Evolutionary conservation across 2,329 filamentous ascomycete genomes (phyloP), one percentile per base, ranked within the genome.

Genomic region (Ilyonectria destructans): DNA sequence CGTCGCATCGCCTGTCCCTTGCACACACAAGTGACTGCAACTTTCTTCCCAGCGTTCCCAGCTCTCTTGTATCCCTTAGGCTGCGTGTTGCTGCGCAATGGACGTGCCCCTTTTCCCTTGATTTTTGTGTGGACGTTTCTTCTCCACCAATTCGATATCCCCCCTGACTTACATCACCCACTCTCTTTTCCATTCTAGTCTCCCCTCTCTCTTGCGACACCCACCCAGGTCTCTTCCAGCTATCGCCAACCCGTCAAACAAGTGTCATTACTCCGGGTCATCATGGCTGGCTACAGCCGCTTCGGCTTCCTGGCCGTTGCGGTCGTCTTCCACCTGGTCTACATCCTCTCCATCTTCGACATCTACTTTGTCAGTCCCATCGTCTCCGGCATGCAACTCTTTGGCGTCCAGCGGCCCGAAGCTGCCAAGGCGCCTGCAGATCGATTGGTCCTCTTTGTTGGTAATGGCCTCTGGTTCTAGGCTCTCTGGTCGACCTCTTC

Each of bases 291-390:
- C 68, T 83, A 87, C 73, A 84, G 83, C 74, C 94, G 95, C 79
- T 89, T 93, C 78, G 92, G 91, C 79, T 98, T 99, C 80, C 84
- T 98, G 81, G 91, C 92, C 79, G 89, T 97, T 79, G 96, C 96
- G 75, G 89, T 98, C 79, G 84, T 96, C 69, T 99, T 99, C 80
- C 97, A 99, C 82, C 81, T 98, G 61, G 89, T 97, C 72, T 99
- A 99, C 81, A 92, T 97, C 64, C 93, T 92, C 79, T 97, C 95
- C 68, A 98, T 98, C 77, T 99, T 99, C 83, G 95, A 98, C 81
- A 96, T 98, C 71, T 98, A 99, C 83, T 99, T 99, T 79, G 95
- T 98, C 79, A 98, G 95, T 80, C 96, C 96, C 23, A 96, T 99
- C 75, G 96, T 98, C 62, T 93, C 92, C 85, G 96, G 96, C 78